Evolutionary conservation across 352 stramenopile genomes (phyloP).

Genomic region (Elongisporangium undulatum): DNA sequence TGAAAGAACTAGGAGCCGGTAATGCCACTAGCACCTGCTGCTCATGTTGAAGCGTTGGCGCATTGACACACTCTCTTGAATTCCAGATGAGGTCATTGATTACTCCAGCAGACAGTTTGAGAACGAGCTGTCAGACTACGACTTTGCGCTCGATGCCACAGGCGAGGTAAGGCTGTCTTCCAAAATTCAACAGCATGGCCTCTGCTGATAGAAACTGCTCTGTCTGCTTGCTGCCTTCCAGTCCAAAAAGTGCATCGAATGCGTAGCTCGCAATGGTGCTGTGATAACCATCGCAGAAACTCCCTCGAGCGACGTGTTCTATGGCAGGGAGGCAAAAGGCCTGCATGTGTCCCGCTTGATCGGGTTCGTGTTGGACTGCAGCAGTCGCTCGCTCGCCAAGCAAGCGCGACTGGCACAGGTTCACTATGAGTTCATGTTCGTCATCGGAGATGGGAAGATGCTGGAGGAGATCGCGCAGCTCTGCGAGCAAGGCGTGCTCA

Average conservation of each 20-base stretch:
- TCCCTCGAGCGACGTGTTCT: constrained; percentile 15
- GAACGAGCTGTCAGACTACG: constrained; percentile 31
- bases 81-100: constrained; percentile 35
- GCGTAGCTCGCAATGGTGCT: constrained; percentile 27
- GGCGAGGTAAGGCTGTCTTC: constrained; percentile 24
- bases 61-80: neutral
- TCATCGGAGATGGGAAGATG: constrained; percentile 15
- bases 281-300: constrained; percentile 44
- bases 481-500: constrained; percentile 21
- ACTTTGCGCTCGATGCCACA: constrained; percentile 44
- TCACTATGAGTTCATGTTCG: constrained; percentile 37
- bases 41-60: neutral
- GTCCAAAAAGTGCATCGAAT: constrained; percentile 38
- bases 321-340: constrained; percentile 13
- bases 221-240: neutral
- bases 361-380: constrained; percentile 27
- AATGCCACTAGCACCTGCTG: neutral
- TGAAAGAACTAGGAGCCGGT: constrained; percentile 33
- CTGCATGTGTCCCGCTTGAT: constrained; percentile 26
- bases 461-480: constrained; percentile 28
- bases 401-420: constrained; percentile 30
- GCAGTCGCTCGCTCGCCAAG: constrained; percentile 30
- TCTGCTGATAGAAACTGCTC: neutral
- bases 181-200: no score
- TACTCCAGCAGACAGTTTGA: constrained; percentile 37